Percentiles rank a stretch among this genome's conserved stretches.
These are phyloP conservation scores for Flagelloscypha sp. DNA, from an alignment of 768 basidiomycete species.

Conservation along the genomic window DNA sequence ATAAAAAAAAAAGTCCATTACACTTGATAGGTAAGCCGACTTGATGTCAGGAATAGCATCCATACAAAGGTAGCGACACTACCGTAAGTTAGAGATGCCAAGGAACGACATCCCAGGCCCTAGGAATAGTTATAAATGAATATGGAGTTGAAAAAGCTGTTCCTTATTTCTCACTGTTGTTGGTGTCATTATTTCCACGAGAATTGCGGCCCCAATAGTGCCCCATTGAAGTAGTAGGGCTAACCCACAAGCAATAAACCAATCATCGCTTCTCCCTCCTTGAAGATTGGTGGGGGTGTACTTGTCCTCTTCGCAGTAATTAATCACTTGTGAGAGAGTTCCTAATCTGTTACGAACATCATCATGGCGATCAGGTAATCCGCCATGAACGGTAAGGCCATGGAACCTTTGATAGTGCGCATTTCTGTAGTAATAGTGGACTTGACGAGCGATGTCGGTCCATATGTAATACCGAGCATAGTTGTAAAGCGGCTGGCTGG, in stretches of 20 bases:
- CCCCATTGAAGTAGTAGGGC: constrained; percentile 26
- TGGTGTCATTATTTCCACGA: constrained; percentile 21
- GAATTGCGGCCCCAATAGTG: constrained; percentile 19
- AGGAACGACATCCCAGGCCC: constrained; percentile 28
- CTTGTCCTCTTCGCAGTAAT: constrained; percentile 15
- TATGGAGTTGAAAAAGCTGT: no score
- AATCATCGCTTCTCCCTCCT: no score
- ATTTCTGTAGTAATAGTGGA: constrained; percentile 9
- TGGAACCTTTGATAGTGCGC: constrained; percentile 1
- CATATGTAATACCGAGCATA: constrained; percentile 15
- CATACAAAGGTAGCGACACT: constrained; percentile 20
- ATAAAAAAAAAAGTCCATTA: no score
- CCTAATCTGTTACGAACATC: constrained; percentile 14
- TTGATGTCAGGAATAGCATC: constrained; percentile 22
- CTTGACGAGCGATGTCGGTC: constrained; percentile 7
- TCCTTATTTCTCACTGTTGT: constrained; percentile 17
- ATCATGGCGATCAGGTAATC: constrained; percentile 2
- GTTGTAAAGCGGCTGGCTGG: constrained; percentile 16
- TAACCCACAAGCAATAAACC: constrained; percentile 20
- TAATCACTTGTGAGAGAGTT: constrained; percentile 10
- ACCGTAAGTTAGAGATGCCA: constrained; percentile 22
- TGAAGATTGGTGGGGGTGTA: constrained; percentile 4
- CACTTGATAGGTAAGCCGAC: constrained; percentile 23
- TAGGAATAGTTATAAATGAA: constrained; percentile 3
- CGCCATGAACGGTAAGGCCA: constrained; percentile 5